Percentiles rank a stretch among this genome's conserved stretches.
These are phyloP conservation scores for Anaeromyces robustus DNA, from an alignment of 192 early-diverging fungal genomes.

Conservation along the genomic window DNA sequence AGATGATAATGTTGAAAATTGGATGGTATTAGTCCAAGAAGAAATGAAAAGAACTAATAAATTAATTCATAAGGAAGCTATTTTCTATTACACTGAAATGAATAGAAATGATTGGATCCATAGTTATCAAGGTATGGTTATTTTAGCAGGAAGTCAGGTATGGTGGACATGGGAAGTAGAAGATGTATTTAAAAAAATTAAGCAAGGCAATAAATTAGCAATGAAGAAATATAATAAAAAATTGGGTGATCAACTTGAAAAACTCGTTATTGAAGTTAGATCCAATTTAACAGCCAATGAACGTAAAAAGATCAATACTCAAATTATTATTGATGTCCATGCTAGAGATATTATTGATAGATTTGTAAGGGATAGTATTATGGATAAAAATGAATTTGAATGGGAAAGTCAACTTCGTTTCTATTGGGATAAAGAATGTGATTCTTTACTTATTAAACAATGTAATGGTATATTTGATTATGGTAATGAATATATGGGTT, in stretches of 20 bases:
- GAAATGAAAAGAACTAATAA: conserved; percentile 46
- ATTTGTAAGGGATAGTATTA: neutral
- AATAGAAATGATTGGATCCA: conserved; percentile 33
- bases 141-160: conserved; percentile 38
- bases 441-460: neutral
- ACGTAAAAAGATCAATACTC: neutral
- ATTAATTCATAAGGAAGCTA: conserved; percentile 41
- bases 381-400: neutral
- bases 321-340: neutral
- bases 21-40: conserved; percentile 37
- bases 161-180: conserved; percentile 58
- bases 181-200: conserved; percentile 14
- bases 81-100: conserved; percentile 40
- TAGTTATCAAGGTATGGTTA: conserved; percentile 40
- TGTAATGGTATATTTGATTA: neutral
- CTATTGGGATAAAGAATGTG: neutral
- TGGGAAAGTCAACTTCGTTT: neutral
- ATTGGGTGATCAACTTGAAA: neutral
- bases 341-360: neutral
- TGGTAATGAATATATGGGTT: neutral
- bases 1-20: conserved; percentile 33
- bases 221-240: neutral
- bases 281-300: neutral
- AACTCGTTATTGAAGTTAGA: neutral
- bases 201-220: neutral